Evolutionary conservation across 345 rosid species (phyloP), one percentile per base, ranked within the genome.

Genomic region (Dipteronia sinensis): DNA sequence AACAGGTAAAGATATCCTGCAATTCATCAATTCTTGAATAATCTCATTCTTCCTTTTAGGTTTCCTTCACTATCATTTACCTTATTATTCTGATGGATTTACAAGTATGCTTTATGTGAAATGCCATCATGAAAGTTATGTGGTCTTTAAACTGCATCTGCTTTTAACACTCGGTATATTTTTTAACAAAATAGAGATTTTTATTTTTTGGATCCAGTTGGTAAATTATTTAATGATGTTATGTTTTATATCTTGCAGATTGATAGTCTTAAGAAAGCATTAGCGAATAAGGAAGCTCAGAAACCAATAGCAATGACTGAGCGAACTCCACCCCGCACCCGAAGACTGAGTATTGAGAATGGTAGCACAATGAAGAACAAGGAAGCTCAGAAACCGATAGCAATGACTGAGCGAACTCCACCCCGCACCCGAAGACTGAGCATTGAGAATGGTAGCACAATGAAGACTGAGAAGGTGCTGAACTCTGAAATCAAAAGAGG

Each of bases 191-290:
- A 27, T 27, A 27, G 27, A 27, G 27, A 27, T 27, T 27, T 27
- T 27, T 27, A 27, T 27, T 1, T 27, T 27, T 27, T 27, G 27
- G 27, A 27, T 27, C 27, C 27, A 27, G 27, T 27, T 0, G 27
- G 27, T 27, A 27, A 27, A 27, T 27, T 27, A 27, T 27, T 27
- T 27, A 27, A 27, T 27, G 27, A 55, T 31, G 13, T 62, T 46
- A 20, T 61, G 44, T 5, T 79, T 44, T 27, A 49, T 40, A 55
- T 74, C 62, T 78, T 86, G 82, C 83, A 95, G 99, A 83, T 96
- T 86, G 97, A 91, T 78, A 86, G 38, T 86, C 98, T 96, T 53
- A 92, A 89, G 86, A 90, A 87, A 92, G 95, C 92, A 73, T 81
- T 92, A 78, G 92, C 88, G 64, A 88, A 74, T 65, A 90, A 83